Conservation (phyloP, 371 early-diverging fungal genomes). For the Homolaphlyctis polyrhiza region DNA sequence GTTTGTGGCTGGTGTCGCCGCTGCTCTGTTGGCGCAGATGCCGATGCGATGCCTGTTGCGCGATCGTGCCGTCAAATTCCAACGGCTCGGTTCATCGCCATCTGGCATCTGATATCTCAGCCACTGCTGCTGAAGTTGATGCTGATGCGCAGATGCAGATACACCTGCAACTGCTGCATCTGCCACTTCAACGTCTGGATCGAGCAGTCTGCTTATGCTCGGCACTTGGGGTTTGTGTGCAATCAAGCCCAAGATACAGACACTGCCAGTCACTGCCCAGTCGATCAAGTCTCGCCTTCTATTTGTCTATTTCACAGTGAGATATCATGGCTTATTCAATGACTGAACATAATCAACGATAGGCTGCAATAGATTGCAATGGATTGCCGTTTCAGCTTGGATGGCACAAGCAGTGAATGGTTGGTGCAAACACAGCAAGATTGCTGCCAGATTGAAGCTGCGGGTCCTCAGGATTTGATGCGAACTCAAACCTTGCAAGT, state of each 20-base stretch:
- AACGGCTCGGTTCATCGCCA: too few relatives aligned
- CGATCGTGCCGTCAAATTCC: too few relatives aligned
- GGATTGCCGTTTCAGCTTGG: background rate
- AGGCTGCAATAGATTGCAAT: background rate
- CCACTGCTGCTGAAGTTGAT: too few relatives aligned
- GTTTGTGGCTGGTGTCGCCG: too few relatives aligned
- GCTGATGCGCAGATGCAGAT: too few relatives aligned
- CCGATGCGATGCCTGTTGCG: too few relatives aligned
- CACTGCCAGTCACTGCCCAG: background rate
- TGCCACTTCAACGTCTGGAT: too few relatives aligned
- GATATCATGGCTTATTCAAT: background rate
- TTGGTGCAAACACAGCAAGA: background rate
- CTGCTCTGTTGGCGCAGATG: too few relatives aligned
- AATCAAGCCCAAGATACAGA: background rate
- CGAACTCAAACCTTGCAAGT: too few relatives aligned
- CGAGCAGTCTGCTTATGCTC: too few relatives aligned
- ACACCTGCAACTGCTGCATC: too few relatives aligned
- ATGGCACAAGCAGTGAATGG: background rate
- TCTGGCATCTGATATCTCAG: too few relatives aligned
- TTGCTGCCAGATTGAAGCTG: background rate
- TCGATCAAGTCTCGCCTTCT: background rate
- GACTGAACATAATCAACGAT: background rate
- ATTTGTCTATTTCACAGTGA: background rate
- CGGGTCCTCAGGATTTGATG: background rate
- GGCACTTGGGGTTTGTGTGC: background rate